Evolutionary conservation across 2,329 filamentous ascomycete species (phyloP).

Genomic region (Hypoxylon sp.): DNA sequence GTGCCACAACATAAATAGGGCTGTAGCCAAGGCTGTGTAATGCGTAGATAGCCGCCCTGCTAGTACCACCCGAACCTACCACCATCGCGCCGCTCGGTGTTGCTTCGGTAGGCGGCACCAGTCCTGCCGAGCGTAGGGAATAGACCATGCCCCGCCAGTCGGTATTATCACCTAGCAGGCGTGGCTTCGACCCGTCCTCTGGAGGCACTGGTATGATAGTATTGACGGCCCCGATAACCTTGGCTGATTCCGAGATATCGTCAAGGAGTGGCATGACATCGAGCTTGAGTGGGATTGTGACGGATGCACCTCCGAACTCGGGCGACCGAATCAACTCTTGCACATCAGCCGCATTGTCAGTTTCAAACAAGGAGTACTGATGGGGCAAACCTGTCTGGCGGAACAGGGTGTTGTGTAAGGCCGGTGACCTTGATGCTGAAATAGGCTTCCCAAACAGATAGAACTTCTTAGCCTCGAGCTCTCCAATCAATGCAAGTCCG

Average conservation of each 20-base stretch:
- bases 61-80: constrained; percentile 92
- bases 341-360: constrained; percentile 73
- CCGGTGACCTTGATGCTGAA: constrained; percentile 84
- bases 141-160: constrained; percentile 95
- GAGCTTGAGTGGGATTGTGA: constrained; percentile 95
- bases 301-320: constrained; percentile 91
- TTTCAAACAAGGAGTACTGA: constrained; percentile 83
- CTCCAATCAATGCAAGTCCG: constrained; percentile 82
- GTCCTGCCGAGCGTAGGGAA: constrained; percentile 78
- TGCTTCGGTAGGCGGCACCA: constrained; percentile 59
- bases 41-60: constrained; percentile 90
- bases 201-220: constrained; percentile 79
- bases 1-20: constrained; percentile 89
- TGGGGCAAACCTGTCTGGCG: constrained; percentile 83
- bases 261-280: constrained; percentile 88
- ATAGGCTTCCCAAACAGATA: constrained; percentile 92
- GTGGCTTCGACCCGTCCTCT: constrained; percentile 60
- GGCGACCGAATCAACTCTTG: constrained; percentile 75
- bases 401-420: constrained; percentile 91
- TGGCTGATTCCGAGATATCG: constrained; percentile 82
- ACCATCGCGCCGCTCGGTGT: constrained; percentile 76
- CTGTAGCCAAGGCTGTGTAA: constrained; percentile 85
- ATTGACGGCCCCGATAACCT: constrained; percentile 91
- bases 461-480: constrained; percentile 82
- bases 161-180: constrained; percentile 89